Base-by-base conservation (phyloP, 805 yeast species). In the Metschnikowia anglica region DNA sequence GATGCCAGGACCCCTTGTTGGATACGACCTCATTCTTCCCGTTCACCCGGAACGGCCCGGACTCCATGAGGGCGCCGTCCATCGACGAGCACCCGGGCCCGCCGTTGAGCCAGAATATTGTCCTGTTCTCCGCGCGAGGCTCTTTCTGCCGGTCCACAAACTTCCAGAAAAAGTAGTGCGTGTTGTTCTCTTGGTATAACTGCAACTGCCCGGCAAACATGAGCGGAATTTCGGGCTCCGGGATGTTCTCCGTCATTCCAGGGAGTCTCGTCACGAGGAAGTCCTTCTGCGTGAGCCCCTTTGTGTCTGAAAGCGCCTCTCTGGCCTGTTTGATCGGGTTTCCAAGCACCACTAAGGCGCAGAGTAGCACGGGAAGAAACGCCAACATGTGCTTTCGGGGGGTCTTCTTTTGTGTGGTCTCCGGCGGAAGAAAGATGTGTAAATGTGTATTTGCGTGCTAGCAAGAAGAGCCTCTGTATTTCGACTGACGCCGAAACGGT, bases 41-140 rank as follows among this genome's bases (percentile, higher is more conserved):
- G 51, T 69, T 65, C 15, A 88, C 74, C 41, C 96, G 72, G 33
- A 88, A 77, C 0, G 99, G 98, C 0, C 99, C 99, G 3, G 82
- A 67, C 62, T 93, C 99, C 79, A 90, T 79, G 50, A 93, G 60
- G 0, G 96, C 96, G 12, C 99, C 99, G 64, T 93, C 99, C 93
- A 91, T 81, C 0, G 97, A 89, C 2, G 97, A 89, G 62, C 99
- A 93, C 0, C 99, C 99, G 0, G 99, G 99, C 0, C 99, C 99
- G 29, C 99, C 99, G 61, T 93, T 93, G 17, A 93, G 73, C 98
- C 99, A 93, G 41, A 93, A 74, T 7, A 85, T 74, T 17, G 85
- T 72, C 48, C 73, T 73, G 51, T 73, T 66, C 29, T 54, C 52
- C 18, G 71, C 61, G 30, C 59, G 64, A 0, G 61, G 61, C 9